Evolutionary conservation across 1,139 yeast species (phyloP).

Genomic region (Debaryomyces nepalensis): DNA sequence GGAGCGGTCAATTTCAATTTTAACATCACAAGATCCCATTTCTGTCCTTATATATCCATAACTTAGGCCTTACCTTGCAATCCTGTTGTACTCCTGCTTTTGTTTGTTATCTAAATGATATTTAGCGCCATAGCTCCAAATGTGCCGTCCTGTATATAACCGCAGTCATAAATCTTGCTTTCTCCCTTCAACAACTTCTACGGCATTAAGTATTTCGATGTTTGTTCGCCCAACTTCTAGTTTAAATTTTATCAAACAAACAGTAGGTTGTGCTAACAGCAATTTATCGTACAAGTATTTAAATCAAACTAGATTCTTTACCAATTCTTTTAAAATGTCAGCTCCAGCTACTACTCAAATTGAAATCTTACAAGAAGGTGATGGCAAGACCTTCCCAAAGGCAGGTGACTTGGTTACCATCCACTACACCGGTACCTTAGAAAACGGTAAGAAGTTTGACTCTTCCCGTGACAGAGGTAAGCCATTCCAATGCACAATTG

Average conservation of each 20-base stretch:
- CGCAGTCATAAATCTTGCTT: slow-evolving; percentile 2
- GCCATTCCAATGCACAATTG: slow-evolving; percentile 92
- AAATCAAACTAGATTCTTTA: slow-evolving; percentile 9
- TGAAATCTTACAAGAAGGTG: slow-evolving; percentile 62
- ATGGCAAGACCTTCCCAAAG: slow-evolving; percentile 84
- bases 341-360: slow-evolving; percentile 49
- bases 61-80: too few species aligned
- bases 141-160: neutral
- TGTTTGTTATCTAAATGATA: too few species aligned
- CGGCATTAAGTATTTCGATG: slow-evolving; percentile 2
- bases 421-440: slow-evolving; percentile 94
- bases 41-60: neutral
- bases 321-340: slow-evolving; percentile 31
- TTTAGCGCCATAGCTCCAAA: neutral
- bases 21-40: slow-evolving; percentile 30
- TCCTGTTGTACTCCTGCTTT: too few species aligned
- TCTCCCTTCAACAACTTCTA: slow-evolving; percentile 1
- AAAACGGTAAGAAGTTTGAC: slow-evolving; percentile 93
- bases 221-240: neutral
- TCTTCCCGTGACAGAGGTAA: slow-evolving; percentile 91
- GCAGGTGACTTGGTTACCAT: slow-evolving; percentile 86
- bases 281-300: neutral
- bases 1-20: slow-evolving; percentile 41
- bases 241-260: slow-evolving; percentile 7
- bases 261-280: slow-evolving; percentile 1